Conservation (phyloP, 2,329 filamentous ascomycete species). For the Ilyonectria destructans region DNA sequence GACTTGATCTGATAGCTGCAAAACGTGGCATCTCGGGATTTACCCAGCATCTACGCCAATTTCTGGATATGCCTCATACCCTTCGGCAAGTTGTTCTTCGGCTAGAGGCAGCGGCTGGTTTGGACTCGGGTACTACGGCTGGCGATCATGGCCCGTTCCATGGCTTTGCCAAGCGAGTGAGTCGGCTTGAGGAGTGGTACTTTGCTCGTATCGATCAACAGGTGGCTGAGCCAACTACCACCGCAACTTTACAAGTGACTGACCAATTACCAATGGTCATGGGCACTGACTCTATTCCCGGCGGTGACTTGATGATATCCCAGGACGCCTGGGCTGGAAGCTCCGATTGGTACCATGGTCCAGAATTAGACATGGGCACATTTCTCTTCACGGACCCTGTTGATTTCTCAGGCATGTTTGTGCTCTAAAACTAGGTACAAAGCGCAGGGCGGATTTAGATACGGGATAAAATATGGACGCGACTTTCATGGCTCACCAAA, state of each 20-base stretch:
- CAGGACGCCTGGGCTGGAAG: constrained; percentile 24
- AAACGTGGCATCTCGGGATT: constrained; percentile 35
- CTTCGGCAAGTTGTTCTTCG: constrained; percentile 50
- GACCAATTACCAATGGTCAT: not conserved
- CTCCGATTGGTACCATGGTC: constrained; percentile 23
- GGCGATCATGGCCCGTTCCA: constrained; percentile 44
- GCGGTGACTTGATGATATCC: not conserved
- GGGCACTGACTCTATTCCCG: not conserved
- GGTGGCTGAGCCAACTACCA: not conserved
- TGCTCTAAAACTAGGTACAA: not conserved
- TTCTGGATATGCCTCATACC: constrained; percentile 48
- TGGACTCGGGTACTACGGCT: not conserved
- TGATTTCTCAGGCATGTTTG: constrained; percentile 27
- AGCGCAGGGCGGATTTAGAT: not conserved
- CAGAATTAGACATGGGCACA: constrained; percentile 30
- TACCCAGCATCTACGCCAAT: constrained; percentile 45
- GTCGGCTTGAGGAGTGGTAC: constrained; percentile 42
- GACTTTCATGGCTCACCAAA: not conserved
- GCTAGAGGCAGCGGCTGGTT: constrained; percentile 40
- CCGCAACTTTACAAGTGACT: constrained; percentile 2
- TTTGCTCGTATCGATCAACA: constrained; percentile 10
- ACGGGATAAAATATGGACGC: not conserved
- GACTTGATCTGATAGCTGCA: constrained; percentile 50
- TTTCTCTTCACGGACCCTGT: constrained; percentile 42
- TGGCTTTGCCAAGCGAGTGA: constrained; percentile 37